Conservation (phyloP, 2,329 filamentous ascomycete genomes). For the Fusarium sp. region DNA sequence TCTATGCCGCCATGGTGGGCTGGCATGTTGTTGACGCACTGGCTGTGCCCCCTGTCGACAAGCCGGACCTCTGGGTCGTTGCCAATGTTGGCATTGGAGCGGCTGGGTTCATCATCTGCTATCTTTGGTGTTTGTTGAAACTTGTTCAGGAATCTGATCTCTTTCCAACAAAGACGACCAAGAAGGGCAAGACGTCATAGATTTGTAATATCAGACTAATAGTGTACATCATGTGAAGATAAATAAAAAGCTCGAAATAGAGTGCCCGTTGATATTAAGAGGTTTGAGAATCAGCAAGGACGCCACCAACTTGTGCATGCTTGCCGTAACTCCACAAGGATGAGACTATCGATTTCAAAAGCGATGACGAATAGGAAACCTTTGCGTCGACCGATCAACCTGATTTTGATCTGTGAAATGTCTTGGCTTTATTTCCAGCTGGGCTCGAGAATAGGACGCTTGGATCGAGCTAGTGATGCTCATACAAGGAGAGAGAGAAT, state of each 20-base stretch:
- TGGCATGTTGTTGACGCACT: conserved; percentile 86
- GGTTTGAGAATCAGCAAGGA: neutral
- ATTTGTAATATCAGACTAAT: conserved; percentile 1
- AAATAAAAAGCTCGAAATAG: neutral
- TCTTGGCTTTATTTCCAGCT: neutral
- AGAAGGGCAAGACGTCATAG: conserved; percentile 46
- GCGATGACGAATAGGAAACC: neutral
- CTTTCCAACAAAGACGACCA: conserved; percentile 53
- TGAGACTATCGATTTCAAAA: neutral
- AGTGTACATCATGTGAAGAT: neutral
- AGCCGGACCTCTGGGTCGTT: conserved; percentile 96
- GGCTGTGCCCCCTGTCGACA: conserved; percentile 74
- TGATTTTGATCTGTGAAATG: neutral
- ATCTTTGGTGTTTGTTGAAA: conserved; percentile 89
- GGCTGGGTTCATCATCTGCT: conserved; percentile 86
- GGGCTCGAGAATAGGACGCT: neutral
- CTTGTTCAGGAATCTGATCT: conserved; percentile 70
- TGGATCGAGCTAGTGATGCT: neutral
- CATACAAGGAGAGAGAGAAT: neutral
- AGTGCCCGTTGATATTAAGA: neutral
- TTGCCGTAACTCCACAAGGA: neutral
- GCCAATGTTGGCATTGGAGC: conserved; percentile 89
- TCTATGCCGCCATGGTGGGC: conserved; percentile 80
- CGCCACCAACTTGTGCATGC: neutral
- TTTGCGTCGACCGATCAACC: neutral